Evolutionary conservation across 768 basidiomycete genomes (phyloP), one percentile per base, ranked within the genome.

Genomic region (Amanita fuliginea): DNA sequence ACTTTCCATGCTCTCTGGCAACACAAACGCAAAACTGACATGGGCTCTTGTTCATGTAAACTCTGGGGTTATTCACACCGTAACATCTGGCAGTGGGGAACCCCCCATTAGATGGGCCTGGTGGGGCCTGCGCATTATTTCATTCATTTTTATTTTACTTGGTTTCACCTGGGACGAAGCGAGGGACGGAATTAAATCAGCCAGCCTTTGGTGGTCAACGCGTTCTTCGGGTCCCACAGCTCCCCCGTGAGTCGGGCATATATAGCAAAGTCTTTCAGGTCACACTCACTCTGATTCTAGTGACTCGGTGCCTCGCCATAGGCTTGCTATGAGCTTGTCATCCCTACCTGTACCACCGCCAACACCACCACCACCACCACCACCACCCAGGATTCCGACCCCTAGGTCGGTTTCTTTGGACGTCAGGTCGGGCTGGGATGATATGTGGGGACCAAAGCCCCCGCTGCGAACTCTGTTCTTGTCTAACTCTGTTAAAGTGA

Each of bases 401-500:
- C 49, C 49, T 36, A 41, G 21, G 22, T 24, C 42, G 13, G 14
- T 43, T 24, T 42, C 49, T 30, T 52, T 67, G 33, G 67, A 69
- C 21, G 63, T 74, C 40, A 72, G 61, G 55, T 77, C 75, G 2
- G 75, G 72, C 9, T 77, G 75, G 75, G 73, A 75, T 50, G 73
- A 74, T 44, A 69, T 69, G 62, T 59, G 71, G 28, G 66, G 68
- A 65, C 7, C 21, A 13, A 41, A 14, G 18, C 16, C 41, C 19
- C 13, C 41, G 1, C 26, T 50, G 9, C 34, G 40, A 21, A 43
- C 21, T 22, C 28, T 50, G 21, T 36, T 50, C 9, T 43, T 33
- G 32, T 30, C 49, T 4, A 42, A 18, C 9, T 43, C 49, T 11
- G 7, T 22, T 11, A 50, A 34, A 14, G 32, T 21, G 19, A 50